phyloP scores from a whole-genome alignment of 2,329 filamentous ascomycete genomes.

The Fonsecaea nubica region DNA sequence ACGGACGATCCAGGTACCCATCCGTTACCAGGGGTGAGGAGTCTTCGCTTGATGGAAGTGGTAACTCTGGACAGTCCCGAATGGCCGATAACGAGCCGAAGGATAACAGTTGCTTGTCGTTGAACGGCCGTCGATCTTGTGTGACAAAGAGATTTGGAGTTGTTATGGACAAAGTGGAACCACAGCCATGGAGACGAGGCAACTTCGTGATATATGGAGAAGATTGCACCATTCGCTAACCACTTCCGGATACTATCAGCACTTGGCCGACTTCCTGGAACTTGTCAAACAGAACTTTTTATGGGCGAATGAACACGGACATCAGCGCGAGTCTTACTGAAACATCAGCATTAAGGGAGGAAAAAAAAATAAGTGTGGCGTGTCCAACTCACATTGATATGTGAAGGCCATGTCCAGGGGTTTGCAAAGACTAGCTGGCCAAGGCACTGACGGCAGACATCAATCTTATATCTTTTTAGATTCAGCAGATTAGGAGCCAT shows the following conservation, averaged over 20 bases:
- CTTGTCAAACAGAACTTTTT: not conserved
- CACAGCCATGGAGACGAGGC: not conserved
- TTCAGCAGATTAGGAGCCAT: no score
- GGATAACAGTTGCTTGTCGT: not conserved
- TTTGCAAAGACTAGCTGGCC: not conserved
- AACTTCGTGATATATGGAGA: conserved; percentile 18
- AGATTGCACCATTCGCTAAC: conserved; percentile 20
- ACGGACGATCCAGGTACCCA: not conserved
- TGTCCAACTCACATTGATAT: not conserved
- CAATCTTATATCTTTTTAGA: no score
- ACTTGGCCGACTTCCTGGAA: not conserved
- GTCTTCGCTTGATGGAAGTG: conserved; percentile 5
- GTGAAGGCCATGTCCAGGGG: not conserved
- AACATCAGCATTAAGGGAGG: not conserved
- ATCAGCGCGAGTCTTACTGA: conserved; percentile 9
- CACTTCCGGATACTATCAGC: not conserved
- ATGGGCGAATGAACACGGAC: conserved; percentile 13
- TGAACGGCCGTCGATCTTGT: not conserved
- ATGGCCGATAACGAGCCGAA: not conserved
- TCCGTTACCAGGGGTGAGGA: not conserved
- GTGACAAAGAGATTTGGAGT: not conserved
- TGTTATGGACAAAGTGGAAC: not conserved
- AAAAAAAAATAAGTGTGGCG: not conserved
- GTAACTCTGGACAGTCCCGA: not conserved
- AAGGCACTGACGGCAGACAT: not conserved